Percentiles rank a stretch among this genome's conserved stretches.
Conservation (phyloP, 768 basidiomycete species). For the Tulasnella sp. region DNA sequence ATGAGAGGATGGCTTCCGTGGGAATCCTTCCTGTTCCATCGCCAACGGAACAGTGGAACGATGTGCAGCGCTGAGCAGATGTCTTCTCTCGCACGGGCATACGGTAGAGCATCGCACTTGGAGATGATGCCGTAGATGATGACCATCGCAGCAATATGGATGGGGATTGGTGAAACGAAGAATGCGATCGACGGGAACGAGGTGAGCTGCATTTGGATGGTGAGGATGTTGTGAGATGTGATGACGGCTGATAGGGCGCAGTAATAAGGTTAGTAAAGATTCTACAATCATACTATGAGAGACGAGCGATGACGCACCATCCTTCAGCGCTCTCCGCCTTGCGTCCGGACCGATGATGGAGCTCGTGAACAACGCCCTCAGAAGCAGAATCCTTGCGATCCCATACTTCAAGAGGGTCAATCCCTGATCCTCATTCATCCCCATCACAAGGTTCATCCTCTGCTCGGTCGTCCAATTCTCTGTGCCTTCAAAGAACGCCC, state of each 20-base stretch:
- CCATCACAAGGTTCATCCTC: constrained; percentile 54
- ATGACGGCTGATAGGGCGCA: constrained; percentile 62
- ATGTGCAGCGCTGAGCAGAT: constrained; percentile 81
- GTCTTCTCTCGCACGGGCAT: constrained; percentile 62
- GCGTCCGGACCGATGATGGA: constrained; percentile 57
- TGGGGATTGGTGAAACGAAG: constrained; percentile 79
- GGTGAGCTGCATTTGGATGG: constrained; percentile 74
- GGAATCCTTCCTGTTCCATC: constrained; percentile 78
- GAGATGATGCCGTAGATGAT: constrained; percentile 83
- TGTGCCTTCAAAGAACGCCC: constrained; percentile 66
- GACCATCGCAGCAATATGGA: constrained; percentile 87
- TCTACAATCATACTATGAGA: neutral
- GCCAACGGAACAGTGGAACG: constrained; percentile 83
- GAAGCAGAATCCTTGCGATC: constrained; percentile 64
- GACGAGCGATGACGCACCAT: constrained; percentile 49
- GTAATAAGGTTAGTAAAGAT: neutral
- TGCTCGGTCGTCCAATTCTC: constrained; percentile 61
- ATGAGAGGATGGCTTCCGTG: constrained; percentile 78
- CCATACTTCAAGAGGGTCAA: constrained; percentile 75
- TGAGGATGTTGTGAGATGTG: constrained; percentile 78
- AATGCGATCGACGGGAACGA: constrained; percentile 78
- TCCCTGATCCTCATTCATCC: constrained; percentile 71
- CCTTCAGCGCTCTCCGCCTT: constrained; percentile 60
- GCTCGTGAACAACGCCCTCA: constrained; percentile 69
- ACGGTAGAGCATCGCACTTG: constrained; percentile 54